These are phyloP conservation scores for Exserohilum rostratum DNA, from an alignment of 2,329 filamentous ascomycete genomes.

Conservation along the genomic window DNA sequence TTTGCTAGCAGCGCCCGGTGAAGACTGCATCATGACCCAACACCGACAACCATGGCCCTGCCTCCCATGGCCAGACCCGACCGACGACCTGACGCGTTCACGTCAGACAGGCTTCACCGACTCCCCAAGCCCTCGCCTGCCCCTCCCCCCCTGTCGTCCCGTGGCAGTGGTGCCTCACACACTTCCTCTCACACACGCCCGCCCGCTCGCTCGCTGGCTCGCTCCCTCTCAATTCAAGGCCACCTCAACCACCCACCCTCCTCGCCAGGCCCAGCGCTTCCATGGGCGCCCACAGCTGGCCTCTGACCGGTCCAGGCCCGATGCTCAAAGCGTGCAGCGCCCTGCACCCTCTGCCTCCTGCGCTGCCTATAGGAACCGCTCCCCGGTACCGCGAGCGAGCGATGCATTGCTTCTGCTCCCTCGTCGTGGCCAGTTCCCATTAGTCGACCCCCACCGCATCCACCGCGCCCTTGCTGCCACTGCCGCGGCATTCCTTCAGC, in stretches of 20 bases:
- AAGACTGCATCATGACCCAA: too few species aligned
- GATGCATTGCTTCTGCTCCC: conserved; percentile 20
- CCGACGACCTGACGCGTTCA: neutral
- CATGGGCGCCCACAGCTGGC: neutral
- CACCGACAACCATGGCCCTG: conserved; percentile 9
- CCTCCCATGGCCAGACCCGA: too few species aligned
- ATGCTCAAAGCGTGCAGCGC: too few species aligned
- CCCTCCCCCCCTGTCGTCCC: neutral
- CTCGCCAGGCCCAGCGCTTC: too few species aligned
- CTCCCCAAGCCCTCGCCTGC: conserved; percentile 14
- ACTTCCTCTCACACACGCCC: too few species aligned
- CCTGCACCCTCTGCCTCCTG: too few species aligned
- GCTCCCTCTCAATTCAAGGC: too few species aligned
- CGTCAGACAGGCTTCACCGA: conserved; percentile 28
- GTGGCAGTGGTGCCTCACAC: too few species aligned
- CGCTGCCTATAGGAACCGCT: conserved; percentile 32
- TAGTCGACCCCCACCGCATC: conserved; percentile 21
- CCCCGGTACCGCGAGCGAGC: conserved; percentile 23
- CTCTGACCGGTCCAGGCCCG: conserved; percentile 20
- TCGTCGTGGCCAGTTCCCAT: conserved; percentile 41
- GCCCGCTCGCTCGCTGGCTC: too few species aligned
- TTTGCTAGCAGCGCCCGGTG: conserved; percentile 4
- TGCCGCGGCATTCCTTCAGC: conserved; percentile 16
- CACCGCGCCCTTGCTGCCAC: conserved; percentile 10
- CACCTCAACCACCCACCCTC: neutral